These are phyloP conservation scores for Penicillium daleae DNA, from an alignment of 495 filamentous ascomycete species.

Conservation along the genomic window DNA sequence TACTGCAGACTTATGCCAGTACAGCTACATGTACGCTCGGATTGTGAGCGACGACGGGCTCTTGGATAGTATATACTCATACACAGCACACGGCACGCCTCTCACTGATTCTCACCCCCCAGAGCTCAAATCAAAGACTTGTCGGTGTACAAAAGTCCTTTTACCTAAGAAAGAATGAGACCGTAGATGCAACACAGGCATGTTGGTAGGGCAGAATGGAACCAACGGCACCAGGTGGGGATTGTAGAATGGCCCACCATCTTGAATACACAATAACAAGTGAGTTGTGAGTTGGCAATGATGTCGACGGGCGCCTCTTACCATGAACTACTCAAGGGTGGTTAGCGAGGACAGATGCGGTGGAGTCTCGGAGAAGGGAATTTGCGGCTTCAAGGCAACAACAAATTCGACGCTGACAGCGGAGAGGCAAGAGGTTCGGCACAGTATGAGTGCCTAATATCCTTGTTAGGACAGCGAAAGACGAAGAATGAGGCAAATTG, in stretches of 20 bases:
- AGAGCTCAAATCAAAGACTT: background rate
- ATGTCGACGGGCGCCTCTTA: conserved; percentile 23
- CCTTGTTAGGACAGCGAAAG: background rate
- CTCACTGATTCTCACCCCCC: background rate
- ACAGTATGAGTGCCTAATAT: background rate
- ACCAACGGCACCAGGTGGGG: background rate
- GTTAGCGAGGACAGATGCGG: conserved; percentile 12
- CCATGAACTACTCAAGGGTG: background rate
- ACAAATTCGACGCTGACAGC: conserved; percentile 4
- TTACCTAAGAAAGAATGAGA: background rate
- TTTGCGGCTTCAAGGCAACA: conserved; percentile 36
- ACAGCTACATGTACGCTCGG: background rate
- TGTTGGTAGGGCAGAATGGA: background rate
- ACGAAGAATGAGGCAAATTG: background rate
- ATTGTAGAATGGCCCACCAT: background rate
- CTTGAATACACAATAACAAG: background rate
- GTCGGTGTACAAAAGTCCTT: background rate
- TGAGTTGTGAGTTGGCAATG: conserved; percentile 23
- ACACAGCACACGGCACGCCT: background rate
- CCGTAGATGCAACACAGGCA: background rate
- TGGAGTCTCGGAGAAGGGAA: conserved; percentile 17
- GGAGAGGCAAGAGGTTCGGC: too few species aligned
- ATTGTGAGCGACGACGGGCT: background rate
- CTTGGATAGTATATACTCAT: background rate
- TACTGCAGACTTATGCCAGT: background rate